Evolutionary conservation across 352 stramenopile species (phyloP), one percentile per base, ranked within the genome.

Genomic region (Globisporangium carolinianum): DNA sequence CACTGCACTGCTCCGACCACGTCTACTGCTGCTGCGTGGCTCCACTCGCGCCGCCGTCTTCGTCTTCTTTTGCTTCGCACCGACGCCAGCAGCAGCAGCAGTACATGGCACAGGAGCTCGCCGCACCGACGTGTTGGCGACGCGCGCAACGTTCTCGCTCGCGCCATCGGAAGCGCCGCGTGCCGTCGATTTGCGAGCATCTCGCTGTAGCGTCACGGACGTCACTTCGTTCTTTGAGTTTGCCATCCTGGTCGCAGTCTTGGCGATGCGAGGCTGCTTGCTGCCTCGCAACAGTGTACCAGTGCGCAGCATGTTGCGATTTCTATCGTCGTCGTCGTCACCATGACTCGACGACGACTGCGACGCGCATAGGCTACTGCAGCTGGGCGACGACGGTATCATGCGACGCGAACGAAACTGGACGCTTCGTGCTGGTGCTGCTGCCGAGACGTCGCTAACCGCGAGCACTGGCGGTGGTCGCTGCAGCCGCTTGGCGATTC

Each of bases 401-500:
- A 37, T n/a, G 49, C 32, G 24, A 35, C 36, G 35, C 4, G 17
- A 11, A 2, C 12, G 9, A 6, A 32, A 17, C 14, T 18, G 24
- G 46, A 35, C 24, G 35, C 35, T 18, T 10, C 42, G 51, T 12
- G 41, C 38, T 51, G 32, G 10, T 7, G 17, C 2, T 43, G 36
- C 11, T 17, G 53, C 37, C 35, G 41, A 35, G 9, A 35, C 6
- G 15, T 35, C 17, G 5, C 11, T 12, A 18, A 6, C 18, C 41
- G 43, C 14, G 36, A 4, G n/a, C 5, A 39, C 48, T 36, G 74
- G 65, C 1, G 74, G 65, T 0, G 61, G 58, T 48, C 88, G 77
- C 45, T 86, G 69, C 5, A 91, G 67, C 12, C 79, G 68, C 42
- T 77, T 76, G 9, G 76, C 70, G 45, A 94, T 84, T 1, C 79